These are phyloP conservation scores for Mucor piriformis DNA, from an alignment of 371 early-diverging fungal species.

Conservation along the genomic window DNA sequence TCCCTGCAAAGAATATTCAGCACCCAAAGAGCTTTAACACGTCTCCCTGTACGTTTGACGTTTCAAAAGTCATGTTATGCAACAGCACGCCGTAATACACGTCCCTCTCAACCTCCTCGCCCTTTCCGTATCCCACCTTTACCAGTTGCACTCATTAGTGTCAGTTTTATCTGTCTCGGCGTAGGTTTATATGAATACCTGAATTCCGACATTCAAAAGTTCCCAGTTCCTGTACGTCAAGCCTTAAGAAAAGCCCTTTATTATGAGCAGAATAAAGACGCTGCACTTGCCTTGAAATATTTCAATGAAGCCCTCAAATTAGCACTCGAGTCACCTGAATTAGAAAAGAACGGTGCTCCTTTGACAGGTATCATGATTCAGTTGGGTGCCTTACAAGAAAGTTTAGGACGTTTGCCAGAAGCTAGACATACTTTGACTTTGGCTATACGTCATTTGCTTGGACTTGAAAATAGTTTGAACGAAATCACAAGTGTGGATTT, in stretches of 20 bases:
- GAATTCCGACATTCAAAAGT: constrained; percentile 60
- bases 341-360: constrained; percentile 55
- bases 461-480: constrained; percentile 11
- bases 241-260: constrained; percentile 65
- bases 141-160: constrained; percentile 42
- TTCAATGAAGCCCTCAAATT: constrained; percentile 53
- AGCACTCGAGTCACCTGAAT: constrained; percentile 50
- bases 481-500: constrained; percentile 11
- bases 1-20: neutral
- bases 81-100: constrained; percentile 4
- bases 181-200: constrained; percentile 59
- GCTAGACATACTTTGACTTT: constrained; percentile 55
- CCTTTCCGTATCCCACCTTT: constrained; percentile 37
- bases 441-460: constrained; percentile 48
- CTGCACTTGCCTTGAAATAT: constrained; percentile 48
- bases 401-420: constrained; percentile 51
- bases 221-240: constrained; percentile 57
- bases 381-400: constrained; percentile 54
- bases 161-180: constrained; percentile 47
- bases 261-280: constrained; percentile 58
- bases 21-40: neutral
- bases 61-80: neutral
- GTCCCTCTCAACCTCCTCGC: constrained; percentile 10
- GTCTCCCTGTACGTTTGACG: neutral
- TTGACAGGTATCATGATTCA: constrained; percentile 71